These are phyloP conservation scores for Earliella scabrosa DNA, from an alignment of 1,284 basidiomycete species.

Conservation along the genomic window DNA sequence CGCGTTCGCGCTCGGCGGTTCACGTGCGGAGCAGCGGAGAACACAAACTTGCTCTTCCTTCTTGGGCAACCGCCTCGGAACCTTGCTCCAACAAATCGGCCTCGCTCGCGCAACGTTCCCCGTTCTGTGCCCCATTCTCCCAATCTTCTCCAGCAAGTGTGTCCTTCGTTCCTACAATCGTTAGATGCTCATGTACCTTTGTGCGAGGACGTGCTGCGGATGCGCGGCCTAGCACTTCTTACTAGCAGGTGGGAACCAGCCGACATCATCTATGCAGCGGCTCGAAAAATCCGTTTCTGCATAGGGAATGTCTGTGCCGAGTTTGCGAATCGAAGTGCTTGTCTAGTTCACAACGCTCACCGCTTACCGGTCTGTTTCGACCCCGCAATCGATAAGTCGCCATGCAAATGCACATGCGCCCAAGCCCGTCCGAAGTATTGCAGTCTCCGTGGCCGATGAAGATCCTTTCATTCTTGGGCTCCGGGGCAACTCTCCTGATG, in stretches of 20 bases:
- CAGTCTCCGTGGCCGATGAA: slow-evolving; percentile 10
- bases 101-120: background rate
- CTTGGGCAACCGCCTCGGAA: slow-evolving; percentile 7
- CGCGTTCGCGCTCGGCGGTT: slow-evolving; percentile 12
- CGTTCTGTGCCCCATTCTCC: slow-evolving; percentile 1
- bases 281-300: slow-evolving; percentile 11
- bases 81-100: background rate
- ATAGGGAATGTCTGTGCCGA: slow-evolving; percentile 22
- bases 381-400: slow-evolving; percentile 20
- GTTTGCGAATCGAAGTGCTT: background rate
- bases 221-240: slow-evolving; percentile 8
- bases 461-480: background rate
- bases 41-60: slow-evolving; percentile 17
- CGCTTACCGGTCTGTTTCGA: slow-evolving; percentile 10
- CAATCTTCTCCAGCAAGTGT: slow-evolving; percentile 1
- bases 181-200: slow-evolving; percentile 11
- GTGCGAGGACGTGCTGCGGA: slow-evolving; percentile 13
- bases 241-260: slow-evolving; percentile 15
- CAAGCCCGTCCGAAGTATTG: slow-evolving; percentile 6
- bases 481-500: background rate
- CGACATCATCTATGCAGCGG: slow-evolving; percentile 10
- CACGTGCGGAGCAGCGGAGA: slow-evolving; percentile 19
- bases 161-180: background rate
- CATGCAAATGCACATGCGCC: slow-evolving; percentile 8
- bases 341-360: slow-evolving; percentile 4